A percentile compares a stretch with the other conserved stretches of the same genome.
These are phyloP conservation scores for Aureobasidium sp. DNA, from an alignment of 2,329 filamentous ascomycete genomes.

Conservation along the genomic window DNA sequence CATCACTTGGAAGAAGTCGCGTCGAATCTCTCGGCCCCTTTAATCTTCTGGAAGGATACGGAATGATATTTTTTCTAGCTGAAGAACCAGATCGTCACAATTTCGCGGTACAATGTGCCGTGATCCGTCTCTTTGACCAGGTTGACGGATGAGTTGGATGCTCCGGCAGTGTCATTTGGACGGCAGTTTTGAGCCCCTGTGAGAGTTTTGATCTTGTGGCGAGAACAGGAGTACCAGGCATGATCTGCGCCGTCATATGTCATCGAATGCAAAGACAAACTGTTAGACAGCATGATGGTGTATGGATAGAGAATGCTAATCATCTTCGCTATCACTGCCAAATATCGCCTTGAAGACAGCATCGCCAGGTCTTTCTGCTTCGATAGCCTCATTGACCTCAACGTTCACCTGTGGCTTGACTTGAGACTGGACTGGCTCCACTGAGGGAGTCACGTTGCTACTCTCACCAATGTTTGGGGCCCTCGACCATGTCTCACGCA, in stretches of 20 bases:
- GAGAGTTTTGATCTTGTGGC: not conserved
- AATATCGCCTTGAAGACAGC: constrained; percentile 90
- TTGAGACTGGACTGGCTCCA: constrained; percentile 14
- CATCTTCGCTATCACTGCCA: constrained; percentile 57
- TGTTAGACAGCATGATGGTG: not conserved
- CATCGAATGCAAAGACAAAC: not conserved
- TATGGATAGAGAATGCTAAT: constrained; percentile 10
- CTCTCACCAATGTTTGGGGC: not conserved
- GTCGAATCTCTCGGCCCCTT: not conserved
- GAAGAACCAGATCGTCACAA: not conserved
- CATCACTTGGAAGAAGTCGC: not conserved
- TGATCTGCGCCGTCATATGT: not conserved
- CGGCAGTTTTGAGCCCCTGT: not conserved
- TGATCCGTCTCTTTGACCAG: not conserved
- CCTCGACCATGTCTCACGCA: constrained; percentile 34
- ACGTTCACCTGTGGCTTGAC: constrained; percentile 48
- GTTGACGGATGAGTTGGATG: not conserved
- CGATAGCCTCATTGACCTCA: constrained; percentile 69
- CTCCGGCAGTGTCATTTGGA: not conserved
- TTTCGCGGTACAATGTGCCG: not conserved
- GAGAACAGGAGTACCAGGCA: not conserved
- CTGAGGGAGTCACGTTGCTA: constrained; percentile 18
- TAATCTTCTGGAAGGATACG: not conserved
- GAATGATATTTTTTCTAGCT: not conserved
- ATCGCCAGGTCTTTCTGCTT: constrained; percentile 65